phyloP scores from a whole-genome alignment of 2,329 filamentous ascomycete genomes.

The Sclerotinia spermophila region DNA sequence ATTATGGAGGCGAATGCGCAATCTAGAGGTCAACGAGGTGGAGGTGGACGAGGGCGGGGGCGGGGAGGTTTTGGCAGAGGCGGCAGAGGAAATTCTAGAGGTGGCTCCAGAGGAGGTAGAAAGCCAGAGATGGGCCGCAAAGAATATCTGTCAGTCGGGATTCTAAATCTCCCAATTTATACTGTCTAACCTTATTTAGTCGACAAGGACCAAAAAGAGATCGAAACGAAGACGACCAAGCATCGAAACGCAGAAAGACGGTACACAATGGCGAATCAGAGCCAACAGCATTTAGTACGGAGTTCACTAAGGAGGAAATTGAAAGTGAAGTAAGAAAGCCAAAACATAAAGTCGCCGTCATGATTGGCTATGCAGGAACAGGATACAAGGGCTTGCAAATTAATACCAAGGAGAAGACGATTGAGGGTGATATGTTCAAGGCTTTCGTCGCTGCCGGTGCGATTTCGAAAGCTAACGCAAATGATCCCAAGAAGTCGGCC shows the following conservation, averaged over 20 bases:
- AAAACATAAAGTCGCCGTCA: conserved; percentile 93
- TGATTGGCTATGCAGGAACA: conserved; percentile 93
- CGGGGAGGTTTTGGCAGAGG: conserved; percentile 25
- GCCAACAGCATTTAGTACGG: conserved; percentile 38
- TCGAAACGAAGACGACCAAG: conserved; percentile 48
- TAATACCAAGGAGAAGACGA: conserved; percentile 77
- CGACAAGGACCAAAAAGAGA: conserved; percentile 51
- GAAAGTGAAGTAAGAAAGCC: conserved; percentile 80
- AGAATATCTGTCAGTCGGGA: conserved; percentile 58
- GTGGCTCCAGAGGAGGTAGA: conserved; percentile 49
- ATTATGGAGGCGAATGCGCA: conserved; percentile 21
- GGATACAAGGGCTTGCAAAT: conserved; percentile 99
- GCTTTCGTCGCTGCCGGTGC: conserved; percentile 89
- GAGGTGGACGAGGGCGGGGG: conserved; percentile 27
- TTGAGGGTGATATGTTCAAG: conserved; percentile 90
- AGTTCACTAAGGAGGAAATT: conserved; percentile 75
- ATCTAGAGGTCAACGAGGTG: conserved; percentile 20
- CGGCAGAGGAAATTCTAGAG: conserved; percentile 41
- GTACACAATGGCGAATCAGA: conserved; percentile 38
- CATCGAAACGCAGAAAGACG: conserved; percentile 52
- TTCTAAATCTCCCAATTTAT: conserved; percentile 14
- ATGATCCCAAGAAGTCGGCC: conserved; percentile 94
- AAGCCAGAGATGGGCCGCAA: conserved; percentile 63
- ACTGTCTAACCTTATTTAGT: conserved; percentile 49
- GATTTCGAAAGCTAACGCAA: conserved; percentile 93